Evolutionary conservation across 495 filamentous ascomycete genomes (phyloP).

Genomic region (Trichoderma parareesei): DNA sequence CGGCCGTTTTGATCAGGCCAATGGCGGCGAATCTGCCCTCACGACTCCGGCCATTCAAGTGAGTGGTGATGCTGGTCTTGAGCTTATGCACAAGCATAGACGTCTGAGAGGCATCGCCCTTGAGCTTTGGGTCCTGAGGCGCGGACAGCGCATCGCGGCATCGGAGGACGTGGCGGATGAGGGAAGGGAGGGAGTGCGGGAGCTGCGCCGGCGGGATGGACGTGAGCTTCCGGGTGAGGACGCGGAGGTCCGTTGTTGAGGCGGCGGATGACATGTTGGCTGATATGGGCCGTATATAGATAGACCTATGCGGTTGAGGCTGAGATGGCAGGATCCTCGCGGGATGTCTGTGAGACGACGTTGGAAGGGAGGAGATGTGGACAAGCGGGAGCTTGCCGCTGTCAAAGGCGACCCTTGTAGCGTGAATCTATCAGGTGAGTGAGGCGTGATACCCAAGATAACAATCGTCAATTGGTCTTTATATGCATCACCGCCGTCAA

Average conservation of each 20-base stretch:
- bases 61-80: conserved; percentile 64
- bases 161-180: conserved; percentile 52
- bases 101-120: conserved; percentile 49
- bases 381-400: neutral
- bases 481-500: neutral
- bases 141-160: conserved; percentile 52
- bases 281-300: too few relatives aligned
- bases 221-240: conserved; percentile 58
- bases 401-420: neutral
- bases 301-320: neutral
- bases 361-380: neutral
- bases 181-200: conserved; percentile 50
- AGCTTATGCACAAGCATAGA: conserved; percentile 65
- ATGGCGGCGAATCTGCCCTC: conserved; percentile 71
- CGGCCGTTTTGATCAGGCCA: conserved; percentile 66
- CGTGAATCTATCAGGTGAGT: neutral
- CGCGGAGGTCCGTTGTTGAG: conserved; percentile 45
- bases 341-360: neutral
- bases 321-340: neutral
- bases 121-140: conserved; percentile 39
- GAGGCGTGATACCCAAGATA: neutral
- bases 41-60: conserved; percentile 61
- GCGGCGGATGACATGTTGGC: conserved; percentile 10
- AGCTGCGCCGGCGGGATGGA: conserved; percentile 55
- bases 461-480: neutral